Percentiles rank a stretch among this genome's conserved stretches.
phyloP scores from a whole-genome alignment of 257 asterid species.

The Prunella vulgaris region DNA sequence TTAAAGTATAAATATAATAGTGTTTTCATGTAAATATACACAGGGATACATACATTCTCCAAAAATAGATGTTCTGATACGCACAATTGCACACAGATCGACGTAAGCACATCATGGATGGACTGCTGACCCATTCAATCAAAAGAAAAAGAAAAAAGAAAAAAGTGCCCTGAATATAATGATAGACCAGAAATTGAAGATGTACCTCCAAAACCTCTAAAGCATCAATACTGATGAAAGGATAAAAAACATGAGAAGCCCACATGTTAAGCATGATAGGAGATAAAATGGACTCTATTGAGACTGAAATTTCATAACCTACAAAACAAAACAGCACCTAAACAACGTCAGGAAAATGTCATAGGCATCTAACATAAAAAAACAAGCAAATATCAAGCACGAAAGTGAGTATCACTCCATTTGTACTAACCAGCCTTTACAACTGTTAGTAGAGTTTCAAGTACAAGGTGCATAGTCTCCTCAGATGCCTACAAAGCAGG shows the following conservation, averaged over 20 bases:
- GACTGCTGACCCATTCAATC: neutral
- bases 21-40: neutral
- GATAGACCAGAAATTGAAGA: neutral
- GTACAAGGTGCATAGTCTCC: conserved; percentile 95
- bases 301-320: conserved; percentile 64
- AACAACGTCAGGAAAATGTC: conserved; percentile 12
- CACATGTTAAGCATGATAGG: conserved; percentile 90
- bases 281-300: conserved; percentile 73
- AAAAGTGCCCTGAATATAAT: neutral
- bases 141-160: too few relatives aligned
- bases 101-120: neutral
- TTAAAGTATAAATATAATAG: neutral
- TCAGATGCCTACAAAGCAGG: conserved; percentile 80
- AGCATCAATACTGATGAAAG: conserved; percentile 91
- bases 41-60: too few relatives aligned
- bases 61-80: neutral
- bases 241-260: conserved; percentile 94
- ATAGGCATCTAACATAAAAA: conserved; percentile 16
- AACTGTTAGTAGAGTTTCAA: conserved; percentile 88
- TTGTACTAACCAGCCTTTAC: conserved; percentile 72
- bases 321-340: conserved; percentile 21
- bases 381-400: conserved; percentile 4
- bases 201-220: conserved; percentile 94
- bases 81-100: neutral
- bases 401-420: conserved; percentile 5